phyloP scores from a whole-genome alignment of 2,329 filamentous ascomycete species.

The Aureobasidium sp. region DNA sequence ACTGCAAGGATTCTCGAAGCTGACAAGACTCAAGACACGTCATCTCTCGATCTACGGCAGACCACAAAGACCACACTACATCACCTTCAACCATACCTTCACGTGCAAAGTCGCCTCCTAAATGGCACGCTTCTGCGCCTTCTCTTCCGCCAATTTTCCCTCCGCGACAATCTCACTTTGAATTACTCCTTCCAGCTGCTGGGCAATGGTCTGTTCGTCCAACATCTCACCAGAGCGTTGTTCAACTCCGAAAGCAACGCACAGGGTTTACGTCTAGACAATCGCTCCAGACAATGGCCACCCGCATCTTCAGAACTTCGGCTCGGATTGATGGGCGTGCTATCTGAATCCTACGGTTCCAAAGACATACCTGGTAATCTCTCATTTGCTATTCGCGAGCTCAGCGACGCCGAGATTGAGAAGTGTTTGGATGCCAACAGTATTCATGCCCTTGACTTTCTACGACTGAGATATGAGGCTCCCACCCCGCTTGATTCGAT shows the following conservation, averaged over 20 bases:
- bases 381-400: conserved; percentile 71
- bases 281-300: conserved; percentile 64
- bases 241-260: conserved; percentile 77
- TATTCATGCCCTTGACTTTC: conserved; percentile 88
- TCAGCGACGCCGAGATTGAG: conserved; percentile 69
- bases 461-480: conserved; percentile 76
- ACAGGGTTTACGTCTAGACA: conserved; percentile 71
- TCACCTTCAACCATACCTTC: conserved; percentile 29
- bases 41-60: neutral
- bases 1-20: neutral
- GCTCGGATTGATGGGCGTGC: conserved; percentile 75
- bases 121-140: conserved; percentile 68
- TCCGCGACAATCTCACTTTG: conserved; percentile 65
- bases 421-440: conserved; percentile 74
- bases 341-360: conserved; percentile 62
- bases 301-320: conserved; percentile 90
- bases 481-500: conserved; percentile 62
- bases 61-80: neutral
- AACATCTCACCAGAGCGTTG: conserved; percentile 70
- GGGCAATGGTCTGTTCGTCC: conserved; percentile 75
- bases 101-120: conserved; percentile 65
- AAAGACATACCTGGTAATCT: conserved; percentile 35
- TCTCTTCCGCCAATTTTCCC: conserved; percentile 63
- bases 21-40: neutral
- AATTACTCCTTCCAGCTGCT: conserved; percentile 77